Base-by-base conservation (phyloP, 1,284 basidiomycete genomes). In the Phellopilus nigrolimitatus region DNA sequence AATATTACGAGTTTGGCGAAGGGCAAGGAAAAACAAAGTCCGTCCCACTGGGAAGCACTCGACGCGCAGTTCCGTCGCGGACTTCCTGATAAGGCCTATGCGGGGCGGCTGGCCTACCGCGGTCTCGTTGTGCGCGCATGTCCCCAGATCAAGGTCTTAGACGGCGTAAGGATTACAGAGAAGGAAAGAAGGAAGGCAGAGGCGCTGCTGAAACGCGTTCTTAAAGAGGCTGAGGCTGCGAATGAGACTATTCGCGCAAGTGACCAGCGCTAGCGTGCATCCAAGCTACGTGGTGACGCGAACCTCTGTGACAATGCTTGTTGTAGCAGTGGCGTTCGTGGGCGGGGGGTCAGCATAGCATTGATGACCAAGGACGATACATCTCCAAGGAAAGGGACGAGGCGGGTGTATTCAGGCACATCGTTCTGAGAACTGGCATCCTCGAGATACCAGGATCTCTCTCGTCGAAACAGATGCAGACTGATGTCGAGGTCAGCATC, bases 41-140 rank as follows among this genome's bases (percentile, higher is more conserved):
- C 59, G 53, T 61, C 59, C 56, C 70, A 67, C 51, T 89, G 86
- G 91, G 71, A 80, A 57, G 82, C 84, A 58, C 71, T 91, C 62
- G 94, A 97, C 69, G 72, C 73, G 5, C 85, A 88, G 63, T 97
- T 94, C 74, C 82, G 93, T 38, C 82, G 88, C 63, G 84, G 89
- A 58, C 74, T 97, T 51, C 93, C 94, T 40, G 88, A 97, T 68
- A 84, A 81, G 54, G 80, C 79, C 66, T 95, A 95, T 66, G 79
- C 88, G 45, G 87, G 85, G 34, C 81, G 94, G 34, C 74, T 94
- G 38, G 87, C 84, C 37, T 97, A 95, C 68, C 82, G 94, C 43
- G 91, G 91, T 24, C 71, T 94, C 53, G 73, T 95, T 45, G 91
- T 95, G 84, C 72, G 80, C 17, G 79, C 79, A 19, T 91, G 88